These are phyloP conservation scores for Porogramme epimiltina DNA, from an alignment of 1,284 basidiomycete genomes.

Conservation along the genomic window DNA sequence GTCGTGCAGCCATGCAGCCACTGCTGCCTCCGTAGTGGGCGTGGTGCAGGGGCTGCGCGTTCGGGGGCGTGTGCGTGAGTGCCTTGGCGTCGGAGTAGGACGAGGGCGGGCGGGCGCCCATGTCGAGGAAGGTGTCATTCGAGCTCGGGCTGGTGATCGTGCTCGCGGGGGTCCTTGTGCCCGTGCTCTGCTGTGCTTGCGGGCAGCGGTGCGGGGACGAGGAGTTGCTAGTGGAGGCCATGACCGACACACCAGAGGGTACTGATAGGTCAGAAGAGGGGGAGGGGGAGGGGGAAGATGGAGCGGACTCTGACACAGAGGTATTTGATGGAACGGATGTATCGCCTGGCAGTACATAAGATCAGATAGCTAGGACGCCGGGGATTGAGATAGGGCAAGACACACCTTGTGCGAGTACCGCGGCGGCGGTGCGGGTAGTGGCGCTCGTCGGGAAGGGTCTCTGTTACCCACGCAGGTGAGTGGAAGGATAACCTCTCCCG, in stretches of 20 bases:
- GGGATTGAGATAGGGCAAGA: constrained; percentile 25
- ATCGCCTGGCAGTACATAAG: constrained; percentile 7
- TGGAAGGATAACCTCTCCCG: constrained; percentile 57
- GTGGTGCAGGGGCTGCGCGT: neutral
- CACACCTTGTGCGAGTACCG: constrained; percentile 21
- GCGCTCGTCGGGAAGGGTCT: constrained; percentile 50
- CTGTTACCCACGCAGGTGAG: constrained; percentile 57
- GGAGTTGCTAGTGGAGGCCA: neutral
- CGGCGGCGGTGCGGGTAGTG: no score
- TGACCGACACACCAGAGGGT: neutral
- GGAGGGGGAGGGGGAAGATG: neutral
- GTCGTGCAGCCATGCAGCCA: constrained; percentile 1
- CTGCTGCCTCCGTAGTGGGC: no score
- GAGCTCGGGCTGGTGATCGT: neutral
- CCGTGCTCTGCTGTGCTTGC: no score
- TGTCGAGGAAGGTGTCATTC: constrained; percentile 15
- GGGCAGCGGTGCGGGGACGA: neutral
- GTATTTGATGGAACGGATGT: neutral
- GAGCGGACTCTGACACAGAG: neutral
- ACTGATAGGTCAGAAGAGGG: neutral
- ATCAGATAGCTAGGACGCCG: neutral
- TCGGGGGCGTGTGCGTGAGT: neutral
- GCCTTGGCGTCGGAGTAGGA: neutral
- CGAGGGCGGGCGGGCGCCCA: neutral
- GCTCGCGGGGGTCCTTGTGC: neutral